Percentiles rank a stretch among this genome's conserved stretches.
Evolutionary conservation across 345 rosid genomes (phyloP).

Genomic region (Zanthoxylum bungeanum): DNA sequence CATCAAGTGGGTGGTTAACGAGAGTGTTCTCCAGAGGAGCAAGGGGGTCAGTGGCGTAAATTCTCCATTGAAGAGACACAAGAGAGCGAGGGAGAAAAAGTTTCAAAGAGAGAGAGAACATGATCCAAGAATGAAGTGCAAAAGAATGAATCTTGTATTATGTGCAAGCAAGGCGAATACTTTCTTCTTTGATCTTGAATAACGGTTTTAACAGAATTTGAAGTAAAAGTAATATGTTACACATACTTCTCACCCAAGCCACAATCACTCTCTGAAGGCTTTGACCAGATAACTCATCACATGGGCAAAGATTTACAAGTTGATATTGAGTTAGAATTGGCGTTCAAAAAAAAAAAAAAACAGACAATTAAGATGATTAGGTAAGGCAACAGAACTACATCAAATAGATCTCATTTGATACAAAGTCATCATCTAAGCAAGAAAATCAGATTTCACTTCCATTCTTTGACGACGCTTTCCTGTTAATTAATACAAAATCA

Average conservation of each 20-base stretch:
- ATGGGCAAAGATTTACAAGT: too few relatives aligned
- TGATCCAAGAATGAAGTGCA: not conserved
- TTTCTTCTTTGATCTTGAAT: not conserved
- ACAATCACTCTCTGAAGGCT: not conserved
- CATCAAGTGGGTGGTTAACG: conserved; percentile 1
- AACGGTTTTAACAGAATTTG: conserved; percentile 1
- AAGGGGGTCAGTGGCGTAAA: conserved; percentile 1
- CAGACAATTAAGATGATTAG: not conserved
- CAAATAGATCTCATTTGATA: not conserved
- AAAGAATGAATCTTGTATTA: not conserved
- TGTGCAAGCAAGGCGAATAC: not conserved
- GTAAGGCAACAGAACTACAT: not conserved
- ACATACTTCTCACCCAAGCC: not conserved
- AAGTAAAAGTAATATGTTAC: not conserved
- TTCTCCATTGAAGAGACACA: conserved; percentile 5
- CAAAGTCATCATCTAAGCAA: not conserved
- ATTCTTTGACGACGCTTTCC: not conserved
- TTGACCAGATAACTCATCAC: not conserved
- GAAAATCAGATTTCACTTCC: not conserved
- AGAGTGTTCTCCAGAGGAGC: conserved; percentile 20
- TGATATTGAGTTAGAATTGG: too few relatives aligned
- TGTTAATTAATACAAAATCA: not conserved
- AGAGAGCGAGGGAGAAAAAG: too few relatives aligned
- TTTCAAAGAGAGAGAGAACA: not conserved
- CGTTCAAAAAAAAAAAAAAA: too few relatives aligned